Percentiles rank a stretch among this genome's conserved stretches.
Conservation (phyloP, 202 grass and related monocot genomes). For the Bolboschoenoplectus hybrid region DNA sequence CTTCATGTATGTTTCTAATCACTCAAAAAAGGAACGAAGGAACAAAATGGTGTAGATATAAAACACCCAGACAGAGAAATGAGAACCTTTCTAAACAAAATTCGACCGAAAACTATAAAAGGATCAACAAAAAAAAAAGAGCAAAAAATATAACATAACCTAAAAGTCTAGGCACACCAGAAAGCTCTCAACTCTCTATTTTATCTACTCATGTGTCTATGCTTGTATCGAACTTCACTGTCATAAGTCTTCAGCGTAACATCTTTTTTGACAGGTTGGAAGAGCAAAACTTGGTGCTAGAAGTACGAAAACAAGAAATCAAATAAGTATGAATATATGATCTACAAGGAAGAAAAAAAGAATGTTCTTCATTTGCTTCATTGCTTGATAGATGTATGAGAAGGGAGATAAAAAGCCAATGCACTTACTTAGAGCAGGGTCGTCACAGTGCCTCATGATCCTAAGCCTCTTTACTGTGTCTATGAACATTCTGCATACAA, state of each 20-base stretch:
- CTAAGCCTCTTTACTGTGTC: constrained; percentile 69
- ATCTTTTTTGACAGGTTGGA: constrained; percentile 19
- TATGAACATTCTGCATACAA: constrained; percentile 66
- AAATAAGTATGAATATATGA: neutral
- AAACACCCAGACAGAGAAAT: constrained; percentile 13
- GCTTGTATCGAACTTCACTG: neutral
- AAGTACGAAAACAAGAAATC: neutral
- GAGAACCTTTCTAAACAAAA: constrained; percentile 12
- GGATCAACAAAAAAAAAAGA: neutral
- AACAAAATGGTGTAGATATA: constrained; percentile 24
- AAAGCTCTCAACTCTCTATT: constrained; percentile 5
- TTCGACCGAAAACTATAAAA: neutral
- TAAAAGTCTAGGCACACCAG: neutral
- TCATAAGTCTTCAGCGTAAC: neutral
- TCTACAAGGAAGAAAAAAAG: neutral
- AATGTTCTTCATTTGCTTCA: neutral
- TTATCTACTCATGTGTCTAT: constrained; percentile 16
- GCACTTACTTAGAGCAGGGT: constrained; percentile 52
- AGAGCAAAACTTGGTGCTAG: neutral
- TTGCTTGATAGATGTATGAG: neutral
- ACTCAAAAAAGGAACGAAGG: constrained; percentile 6
- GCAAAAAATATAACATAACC: constrained; percentile 9
- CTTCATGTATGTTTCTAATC: neutral
- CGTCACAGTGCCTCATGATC: constrained; percentile 75
- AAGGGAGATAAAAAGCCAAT: neutral